Base-by-base conservation (phyloP, 768 basidiomycete species). In the Kwoniella heveanensis region DNA sequence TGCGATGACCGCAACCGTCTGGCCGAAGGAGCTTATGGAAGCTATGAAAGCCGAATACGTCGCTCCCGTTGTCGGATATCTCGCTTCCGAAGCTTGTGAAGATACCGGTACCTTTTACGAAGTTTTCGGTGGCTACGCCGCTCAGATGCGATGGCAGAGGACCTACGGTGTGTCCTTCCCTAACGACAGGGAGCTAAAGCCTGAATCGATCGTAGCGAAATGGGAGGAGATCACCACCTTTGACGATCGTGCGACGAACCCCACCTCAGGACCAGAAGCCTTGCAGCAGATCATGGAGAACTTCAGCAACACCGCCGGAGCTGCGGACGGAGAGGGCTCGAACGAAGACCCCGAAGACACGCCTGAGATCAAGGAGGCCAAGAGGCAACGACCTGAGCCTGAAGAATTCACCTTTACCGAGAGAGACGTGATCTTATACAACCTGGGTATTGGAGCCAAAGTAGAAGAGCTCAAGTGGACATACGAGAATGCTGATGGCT, bases 11-110 rank as follows among this genome's bases (percentile, higher is more conserved):
- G 85, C 85, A 75, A 92, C 91, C 0, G 79, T 91, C 71, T 92
- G 88, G 74, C 73, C 73, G 3, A 69, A 73, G 65, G 79, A 77
- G 72, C 88, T 89, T 88, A 87, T 93, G 12, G 88, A 94, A 60
- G 89, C 90, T 24, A 90, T 92, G 84, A 93, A 92, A 84, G 89
- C 95, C 46, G 92, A 96, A 72, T 95, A 84, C 73, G 86, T 98
- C 56, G 92, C 95, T 2, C 95, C 96, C 10, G 76, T 98, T 49
- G 92, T 96, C 26, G 94, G 92, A 7, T 98, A 89, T 77, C 84
- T 99, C 30, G 88, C 85, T 2, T 92, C 90, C 75, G 85, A 87
- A 80, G 86, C 87, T 58, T 94, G 95, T 70, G 83, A 84, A 19
- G 85, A 87, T 37, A 85, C 88, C 13, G 90, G 90, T 8, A 82